Percentiles rank a stretch among this genome's conserved stretches.
phyloP scores from a whole-genome alignment of 257 asterid genomes.

The Eucommia ulmoides region DNA sequence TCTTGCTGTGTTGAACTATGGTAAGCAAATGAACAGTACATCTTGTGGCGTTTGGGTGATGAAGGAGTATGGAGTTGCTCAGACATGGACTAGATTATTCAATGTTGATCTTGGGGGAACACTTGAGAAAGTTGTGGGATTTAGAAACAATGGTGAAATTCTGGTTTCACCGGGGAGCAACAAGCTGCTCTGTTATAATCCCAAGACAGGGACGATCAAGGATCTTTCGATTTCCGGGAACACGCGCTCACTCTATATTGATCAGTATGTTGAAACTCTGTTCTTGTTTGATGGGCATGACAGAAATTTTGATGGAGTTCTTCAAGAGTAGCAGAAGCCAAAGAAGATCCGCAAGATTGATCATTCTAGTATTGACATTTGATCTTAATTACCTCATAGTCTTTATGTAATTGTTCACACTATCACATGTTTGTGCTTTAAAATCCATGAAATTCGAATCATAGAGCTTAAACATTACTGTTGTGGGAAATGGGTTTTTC shows the following conservation, averaged over 20 bases:
- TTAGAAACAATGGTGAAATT: constrained; percentile 8
- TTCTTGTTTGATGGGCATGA: constrained; percentile 8
- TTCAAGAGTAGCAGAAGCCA: background rate
- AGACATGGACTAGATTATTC: constrained; percentile 19
- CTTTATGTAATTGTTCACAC: too few species aligned
- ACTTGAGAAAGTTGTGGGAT: constrained; percentile 9
- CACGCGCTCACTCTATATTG: constrained; percentile 11
- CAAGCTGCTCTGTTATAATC: constrained; percentile 11
- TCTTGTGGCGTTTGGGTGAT: constrained; percentile 25
- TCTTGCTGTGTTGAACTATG: constrained; percentile 12
- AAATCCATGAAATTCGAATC: too few species aligned
- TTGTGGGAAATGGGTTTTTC: too few species aligned
- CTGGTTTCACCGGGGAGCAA: constrained; percentile 1
- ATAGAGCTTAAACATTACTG: too few species aligned
- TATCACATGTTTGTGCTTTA: too few species aligned
- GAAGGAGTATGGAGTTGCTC: constrained; percentile 16
- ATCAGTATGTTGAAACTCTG: constrained; percentile 13
- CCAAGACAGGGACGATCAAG: background rate
- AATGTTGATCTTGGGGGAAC: constrained; percentile 4
- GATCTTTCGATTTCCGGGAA: constrained; percentile 18
- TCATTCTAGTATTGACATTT: too few species aligned
- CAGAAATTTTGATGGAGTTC: background rate
- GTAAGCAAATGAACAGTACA: constrained; percentile 3
- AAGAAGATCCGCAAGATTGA: too few species aligned
- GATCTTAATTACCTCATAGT: too few species aligned